Percentiles rank a stretch among this genome's conserved stretches.
Evolutionary conservation across 306 rosid genomes (phyloP).

Genomic region (Trifolium subterraneum): DNA sequence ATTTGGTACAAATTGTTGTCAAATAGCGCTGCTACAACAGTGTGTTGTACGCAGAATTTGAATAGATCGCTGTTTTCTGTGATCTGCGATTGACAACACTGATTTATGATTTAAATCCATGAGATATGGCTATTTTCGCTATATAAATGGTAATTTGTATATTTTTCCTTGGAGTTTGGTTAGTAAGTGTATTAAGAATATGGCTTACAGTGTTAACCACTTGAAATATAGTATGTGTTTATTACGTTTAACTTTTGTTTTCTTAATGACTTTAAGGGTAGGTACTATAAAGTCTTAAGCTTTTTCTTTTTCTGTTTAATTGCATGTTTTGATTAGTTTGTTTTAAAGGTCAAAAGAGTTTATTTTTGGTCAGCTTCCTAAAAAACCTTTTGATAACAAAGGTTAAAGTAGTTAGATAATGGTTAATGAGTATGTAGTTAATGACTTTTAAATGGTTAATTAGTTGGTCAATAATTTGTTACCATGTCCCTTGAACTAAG

Average conservation of each 20-base stretch:
- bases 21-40: background rate
- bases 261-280: constrained; percentile 5
- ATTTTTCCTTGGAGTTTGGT: background rate
- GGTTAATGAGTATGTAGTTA: background rate
- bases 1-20: background rate
- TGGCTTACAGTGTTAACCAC: background rate
- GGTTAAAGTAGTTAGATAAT: background rate
- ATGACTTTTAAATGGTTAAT: constrained; percentile 16
- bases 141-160: constrained; percentile 7
- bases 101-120: background rate
- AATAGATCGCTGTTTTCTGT: background rate
- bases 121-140: constrained; percentile 1
- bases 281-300: background rate
- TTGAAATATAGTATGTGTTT: too few species aligned
- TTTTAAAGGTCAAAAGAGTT: background rate
- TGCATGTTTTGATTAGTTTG: background rate
- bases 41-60: background rate
- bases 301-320: background rate
- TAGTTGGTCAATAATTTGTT: constrained; percentile 10
- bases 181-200: background rate
- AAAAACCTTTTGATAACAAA: background rate
- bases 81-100: background rate
- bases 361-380: background rate
- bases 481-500: background rate
- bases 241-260: background rate